Conservation (phyloP, 1,284 basidiomycete genomes). For the Fistulina hepatica region DNA sequence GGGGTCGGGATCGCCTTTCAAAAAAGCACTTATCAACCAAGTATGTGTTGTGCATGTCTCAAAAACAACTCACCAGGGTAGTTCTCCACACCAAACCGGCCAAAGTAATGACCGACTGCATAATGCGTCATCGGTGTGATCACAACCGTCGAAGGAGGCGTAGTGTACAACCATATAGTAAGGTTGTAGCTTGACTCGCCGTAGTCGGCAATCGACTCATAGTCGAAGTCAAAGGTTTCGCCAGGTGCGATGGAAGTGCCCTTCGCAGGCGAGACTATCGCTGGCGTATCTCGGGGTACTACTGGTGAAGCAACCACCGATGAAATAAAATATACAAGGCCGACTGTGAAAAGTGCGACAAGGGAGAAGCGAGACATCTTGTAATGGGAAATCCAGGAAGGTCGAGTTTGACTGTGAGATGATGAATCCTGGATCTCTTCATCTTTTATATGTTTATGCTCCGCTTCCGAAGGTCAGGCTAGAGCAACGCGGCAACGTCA, state of each 20-base stretch:
- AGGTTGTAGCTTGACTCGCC: conserved; percentile 32
- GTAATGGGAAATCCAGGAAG: too few relatives aligned
- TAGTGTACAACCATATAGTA: conserved; percentile 31
- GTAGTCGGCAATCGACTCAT: conserved; percentile 32
- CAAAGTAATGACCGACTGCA: conserved; percentile 34
- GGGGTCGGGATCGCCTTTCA: conserved; percentile 11
- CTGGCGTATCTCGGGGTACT: conserved; percentile 15
- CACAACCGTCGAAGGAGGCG: conserved; percentile 12
- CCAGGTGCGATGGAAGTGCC: conserved; percentile 24
- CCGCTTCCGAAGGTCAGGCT: too few relatives aligned
- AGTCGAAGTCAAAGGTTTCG: conserved; percentile 25
- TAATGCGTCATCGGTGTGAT: conserved; percentile 23
- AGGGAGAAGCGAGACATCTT: too few relatives aligned
- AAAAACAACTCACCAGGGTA: conserved; percentile 27
- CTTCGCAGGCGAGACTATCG: conserved; percentile 15
- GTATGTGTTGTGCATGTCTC: neutral
- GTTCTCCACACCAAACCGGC: conserved; percentile 30
- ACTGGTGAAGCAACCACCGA: conserved; percentile 13
- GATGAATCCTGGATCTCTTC: too few relatives aligned
- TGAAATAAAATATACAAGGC: too few relatives aligned
- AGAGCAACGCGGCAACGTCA: too few relatives aligned
- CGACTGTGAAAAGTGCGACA: too few relatives aligned
- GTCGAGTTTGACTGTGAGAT: too few relatives aligned
- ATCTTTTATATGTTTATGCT: too few relatives aligned
- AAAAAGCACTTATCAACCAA: neutral